Evolutionary conservation across 768 basidiomycete genomes (phyloP).

Genomic region (Amanita thiersii): DNA sequence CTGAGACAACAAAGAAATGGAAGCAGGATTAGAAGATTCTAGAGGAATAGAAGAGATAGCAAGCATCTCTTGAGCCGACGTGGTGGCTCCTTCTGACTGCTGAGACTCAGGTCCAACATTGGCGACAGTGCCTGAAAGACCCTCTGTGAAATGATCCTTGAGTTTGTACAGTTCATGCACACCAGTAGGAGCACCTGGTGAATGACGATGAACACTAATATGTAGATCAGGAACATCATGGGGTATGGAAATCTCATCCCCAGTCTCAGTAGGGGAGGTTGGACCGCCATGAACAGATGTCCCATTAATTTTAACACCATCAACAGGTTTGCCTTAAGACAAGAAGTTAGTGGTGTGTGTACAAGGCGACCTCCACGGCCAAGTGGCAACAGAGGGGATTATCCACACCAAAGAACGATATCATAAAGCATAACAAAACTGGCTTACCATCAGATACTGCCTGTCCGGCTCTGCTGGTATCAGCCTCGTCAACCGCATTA

Average conservation of each 20-base stretch:
- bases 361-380: slow-evolving; percentile 35
- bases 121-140: background rate
- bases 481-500: slow-evolving; percentile 23
- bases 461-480: slow-evolving; percentile 21
- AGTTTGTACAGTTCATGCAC: slow-evolving; percentile 16
- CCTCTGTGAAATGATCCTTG: slow-evolving; percentile 11
- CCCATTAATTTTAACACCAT: slow-evolving; percentile 33
- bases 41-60: slow-evolving; percentile 2
- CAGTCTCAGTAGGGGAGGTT: slow-evolving; percentile 16
- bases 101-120: slow-evolving; percentile 4
- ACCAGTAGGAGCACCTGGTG: slow-evolving; percentile 13
- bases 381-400: slow-evolving; percentile 25
- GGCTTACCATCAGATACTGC: slow-evolving; percentile 45
- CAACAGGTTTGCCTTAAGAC: slow-evolving; percentile 36
- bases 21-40: slow-evolving; percentile 9
- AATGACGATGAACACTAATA: background rate
- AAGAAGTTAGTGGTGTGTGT: slow-evolving; percentile 53
- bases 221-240: slow-evolving; percentile 1
- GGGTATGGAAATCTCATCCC: slow-evolving; percentile 10
- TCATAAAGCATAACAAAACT: slow-evolving; percentile 24
- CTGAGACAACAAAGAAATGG: slow-evolving; percentile 21
- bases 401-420: slow-evolving; percentile 37
- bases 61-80: background rate
- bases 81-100: slow-evolving; percentile 4
- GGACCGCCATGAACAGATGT: slow-evolving; percentile 23